Base-by-base conservation (phyloP, 257 asterid species). In the Verbena officinalis region DNA sequence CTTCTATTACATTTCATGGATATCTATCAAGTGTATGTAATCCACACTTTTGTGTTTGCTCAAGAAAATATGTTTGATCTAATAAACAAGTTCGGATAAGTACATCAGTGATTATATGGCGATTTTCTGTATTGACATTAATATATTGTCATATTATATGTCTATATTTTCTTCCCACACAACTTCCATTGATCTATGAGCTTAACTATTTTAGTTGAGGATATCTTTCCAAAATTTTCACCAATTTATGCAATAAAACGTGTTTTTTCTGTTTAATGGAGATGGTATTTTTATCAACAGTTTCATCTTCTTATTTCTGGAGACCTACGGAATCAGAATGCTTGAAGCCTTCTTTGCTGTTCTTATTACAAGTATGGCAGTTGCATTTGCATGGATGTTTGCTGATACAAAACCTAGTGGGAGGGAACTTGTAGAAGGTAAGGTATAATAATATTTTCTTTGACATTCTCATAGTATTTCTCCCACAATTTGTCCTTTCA, bases 361-460 rank as follows among this genome's bases (percentile, higher is more conserved):
- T 67, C 87, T 88, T 30, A 85, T 88, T n/a, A 69, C 91, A 27
- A 83, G 82, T 27, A 88, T 85, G 96, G 96, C 89, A 14, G 24
- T 88, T 70, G 83, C 96, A 8, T 88, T 85, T 24, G 89, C 96
- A 14, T 85, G 96, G 96, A 83, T 88, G 96, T 88, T 88, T 54
- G 64, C 72, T 23, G 87, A 81, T 33, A 77, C 96, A 15, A 71
- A 67, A 46, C 96, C 96, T 2, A 78, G 78, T 44, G 78, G 74
- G 9, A 74, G 63, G 30, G 86, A 85, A 21, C 87, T 88, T 45
- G 12, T 80, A 5, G 71, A 75, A 70, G 94, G 92, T 74, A 14
- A 39, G 77, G 31, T 9, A 38, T 33, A 44, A 3, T 31, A 27
- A 44, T 53, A 15, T 22, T 44, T n/a, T 31, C n/a, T 31, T 14